phyloP scores from a whole-genome alignment of 140 eudicot species.

The Bidens hawaiensis region DNA sequence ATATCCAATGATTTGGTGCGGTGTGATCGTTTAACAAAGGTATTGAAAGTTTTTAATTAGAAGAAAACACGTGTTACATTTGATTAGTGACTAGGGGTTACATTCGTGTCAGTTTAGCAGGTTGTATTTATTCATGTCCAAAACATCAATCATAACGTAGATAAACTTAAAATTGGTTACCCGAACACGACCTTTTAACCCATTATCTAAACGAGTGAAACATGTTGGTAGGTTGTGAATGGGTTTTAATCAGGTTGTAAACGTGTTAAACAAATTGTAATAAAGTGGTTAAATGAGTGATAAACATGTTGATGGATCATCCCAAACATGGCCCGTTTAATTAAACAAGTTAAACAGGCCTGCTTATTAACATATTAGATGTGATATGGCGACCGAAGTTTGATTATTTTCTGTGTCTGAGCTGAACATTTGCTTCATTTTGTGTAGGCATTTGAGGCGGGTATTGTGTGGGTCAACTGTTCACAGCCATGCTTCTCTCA shows the following conservation, averaged over 20 bases:
- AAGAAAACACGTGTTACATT: not conserved
- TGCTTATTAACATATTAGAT: not conserved
- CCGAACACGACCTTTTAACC: not conserved
- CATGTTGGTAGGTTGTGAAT: not conserved
- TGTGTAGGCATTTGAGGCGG: constrained; percentile 77
- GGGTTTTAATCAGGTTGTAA: not conserved
- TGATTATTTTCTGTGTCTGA: not conserved
- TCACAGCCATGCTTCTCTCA: constrained; percentile 98
- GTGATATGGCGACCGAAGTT: not conserved
- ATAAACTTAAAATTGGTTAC: not conserved
- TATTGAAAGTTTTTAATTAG: constrained; percentile 21
- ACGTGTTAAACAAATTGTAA: not conserved
- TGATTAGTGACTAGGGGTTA: not conserved
- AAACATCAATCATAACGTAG: not conserved
- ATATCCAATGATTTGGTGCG: constrained; percentile 82
- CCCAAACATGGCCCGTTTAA: not conserved
- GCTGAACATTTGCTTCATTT: not conserved
- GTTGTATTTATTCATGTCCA: not conserved
- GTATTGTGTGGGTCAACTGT: constrained; percentile 96
- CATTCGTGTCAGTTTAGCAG: not conserved
- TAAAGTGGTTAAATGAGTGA: no score
- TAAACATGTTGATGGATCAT: not conserved
- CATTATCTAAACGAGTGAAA: not conserved
- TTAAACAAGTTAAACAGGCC: not conserved
- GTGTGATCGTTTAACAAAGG: constrained; percentile 82